A percentile compares a stretch with the other conserved stretches of the same genome.
Evolutionary conservation across 2,329 filamentous ascomycete species (phyloP).

Genomic region (Xylariales sp.): DNA sequence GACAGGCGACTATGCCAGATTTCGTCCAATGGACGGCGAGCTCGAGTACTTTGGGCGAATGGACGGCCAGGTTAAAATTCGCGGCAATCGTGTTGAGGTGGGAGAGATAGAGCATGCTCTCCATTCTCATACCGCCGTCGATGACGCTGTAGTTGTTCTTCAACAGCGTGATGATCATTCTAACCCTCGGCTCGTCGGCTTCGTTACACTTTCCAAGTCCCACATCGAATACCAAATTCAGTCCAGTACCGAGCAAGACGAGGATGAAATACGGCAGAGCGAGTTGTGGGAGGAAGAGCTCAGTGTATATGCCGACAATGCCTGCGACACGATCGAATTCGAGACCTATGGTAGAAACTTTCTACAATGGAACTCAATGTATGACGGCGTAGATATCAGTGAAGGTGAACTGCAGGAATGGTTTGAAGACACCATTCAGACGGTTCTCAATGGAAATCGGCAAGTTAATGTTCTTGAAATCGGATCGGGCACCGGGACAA

Average conservation of each 20-base stretch:
- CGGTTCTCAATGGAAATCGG: background rate
- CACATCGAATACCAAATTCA: no score
- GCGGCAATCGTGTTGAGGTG: background rate
- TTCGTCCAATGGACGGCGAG: no score
- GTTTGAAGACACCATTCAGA: background rate
- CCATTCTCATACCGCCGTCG: background rate
- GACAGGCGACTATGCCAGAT: no score
- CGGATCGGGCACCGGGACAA: background rate
- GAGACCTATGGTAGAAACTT: background rate
- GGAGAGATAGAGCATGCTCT: background rate
- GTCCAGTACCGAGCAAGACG: no score
- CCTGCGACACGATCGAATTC: background rate
- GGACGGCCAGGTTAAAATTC: background rate
- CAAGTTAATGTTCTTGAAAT: background rate
- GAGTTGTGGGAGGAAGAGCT: background rate
- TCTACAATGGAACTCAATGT: background rate
- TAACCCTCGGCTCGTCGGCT: background rate
- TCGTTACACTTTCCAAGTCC: background rate
- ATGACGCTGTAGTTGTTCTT: background rate
- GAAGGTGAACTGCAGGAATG: background rate
- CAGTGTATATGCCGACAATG: background rate
- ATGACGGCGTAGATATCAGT: background rate
- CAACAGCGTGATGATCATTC: background rate
- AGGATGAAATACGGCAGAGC: background rate
- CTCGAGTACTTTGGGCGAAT: no score